These are phyloP conservation scores for Pythium biforme DNA, from an alignment of 352 stramenopile species.

Conservation along the genomic window DNA sequence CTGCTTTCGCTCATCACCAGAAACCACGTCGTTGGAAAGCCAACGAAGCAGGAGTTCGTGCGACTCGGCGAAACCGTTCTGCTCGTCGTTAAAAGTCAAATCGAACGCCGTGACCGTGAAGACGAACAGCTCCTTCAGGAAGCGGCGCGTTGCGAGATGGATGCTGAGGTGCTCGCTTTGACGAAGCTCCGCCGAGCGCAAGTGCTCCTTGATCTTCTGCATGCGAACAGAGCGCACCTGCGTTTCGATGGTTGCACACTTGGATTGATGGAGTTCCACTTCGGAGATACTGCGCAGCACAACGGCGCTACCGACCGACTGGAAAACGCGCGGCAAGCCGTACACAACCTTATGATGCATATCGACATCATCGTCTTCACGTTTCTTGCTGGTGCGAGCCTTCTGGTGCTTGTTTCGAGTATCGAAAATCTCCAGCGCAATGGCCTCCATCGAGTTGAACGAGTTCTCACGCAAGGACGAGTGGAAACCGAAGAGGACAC, in stretches of 20 bases:
- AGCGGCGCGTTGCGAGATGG: neutral
- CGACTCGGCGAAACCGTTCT: neutral
- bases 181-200: conserved; percentile 11
- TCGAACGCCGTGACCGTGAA: conserved; percentile 25
- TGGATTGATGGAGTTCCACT: conserved; percentile 28
- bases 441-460: conserved; percentile 73
- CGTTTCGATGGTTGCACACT: conserved; percentile 32
- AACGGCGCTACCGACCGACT: conserved; percentile 25
- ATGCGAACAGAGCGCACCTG: conserved; percentile 28
- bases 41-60: conserved; percentile 10
- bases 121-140: conserved; percentile 27
- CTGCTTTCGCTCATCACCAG: conserved; percentile 11
- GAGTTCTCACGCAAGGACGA: conserved; percentile 74
- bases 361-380: conserved; percentile 21
- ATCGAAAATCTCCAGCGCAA: conserved; percentile 75
- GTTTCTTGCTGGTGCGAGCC: neutral
- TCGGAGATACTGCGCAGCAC: conserved; percentile 26
- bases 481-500: conserved; percentile 72
- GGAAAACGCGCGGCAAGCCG: conserved; percentile 30
- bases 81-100: conserved; percentile 8
- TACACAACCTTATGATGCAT: conserved; percentile 25
- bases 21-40: conserved; percentile 6
- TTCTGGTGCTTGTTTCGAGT: conserved; percentile 51
- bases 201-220: conserved; percentile 33
- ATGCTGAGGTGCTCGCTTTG: neutral